A percentile compares a stretch with the other conserved stretches of the same genome.
These are phyloP conservation scores for Ramalina intermedia DNA, from an alignment of 495 filamentous ascomycete genomes.

Conservation along the genomic window DNA sequence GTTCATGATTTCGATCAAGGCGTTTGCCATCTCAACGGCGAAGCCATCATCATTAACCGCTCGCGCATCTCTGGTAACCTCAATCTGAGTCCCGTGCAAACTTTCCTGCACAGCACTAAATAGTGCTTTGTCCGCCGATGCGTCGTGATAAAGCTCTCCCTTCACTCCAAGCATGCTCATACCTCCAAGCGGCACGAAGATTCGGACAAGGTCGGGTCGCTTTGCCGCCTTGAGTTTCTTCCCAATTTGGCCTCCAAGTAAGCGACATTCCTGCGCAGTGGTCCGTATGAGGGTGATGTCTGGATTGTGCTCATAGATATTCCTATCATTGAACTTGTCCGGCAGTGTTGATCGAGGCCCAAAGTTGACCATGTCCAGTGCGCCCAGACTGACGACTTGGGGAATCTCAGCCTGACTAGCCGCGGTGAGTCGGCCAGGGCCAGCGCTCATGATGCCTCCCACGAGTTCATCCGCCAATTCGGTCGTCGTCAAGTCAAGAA, in stretches of 20 bases:
- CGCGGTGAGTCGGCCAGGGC: slow-evolving; percentile 34
- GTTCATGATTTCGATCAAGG: slow-evolving; percentile 9
- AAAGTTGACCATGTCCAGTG: slow-evolving; percentile 58
- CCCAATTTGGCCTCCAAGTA: slow-evolving; percentile 38
- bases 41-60: slow-evolving; percentile 34
- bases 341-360: slow-evolving; percentile 42
- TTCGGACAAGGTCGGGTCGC: slow-evolving; percentile 26
- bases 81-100: slow-evolving; percentile 24
- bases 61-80: slow-evolving; percentile 21
- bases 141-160: slow-evolving; percentile 27
- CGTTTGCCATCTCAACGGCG: slow-evolving; percentile 12
- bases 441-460: slow-evolving; percentile 47
- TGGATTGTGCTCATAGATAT: slow-evolving; percentile 49
- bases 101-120: slow-evolving; percentile 30
- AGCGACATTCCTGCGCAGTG: slow-evolving; percentile 33
- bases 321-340: slow-evolving; percentile 24
- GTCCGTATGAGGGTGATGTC: slow-evolving; percentile 51
- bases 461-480: slow-evolving; percentile 49
- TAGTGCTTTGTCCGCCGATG: slow-evolving; percentile 29
- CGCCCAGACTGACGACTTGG: slow-evolving; percentile 47
- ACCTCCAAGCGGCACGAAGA: slow-evolving; percentile 43
- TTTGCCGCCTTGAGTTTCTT: slow-evolving; percentile 30
- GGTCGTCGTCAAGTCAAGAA: slow-evolving; percentile 55
- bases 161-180: slow-evolving; percentile 29
- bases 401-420: slow-evolving; percentile 41